phyloP scores from a whole-genome alignment of 208 protist species.

The Trichomonas gallinae region DNA sequence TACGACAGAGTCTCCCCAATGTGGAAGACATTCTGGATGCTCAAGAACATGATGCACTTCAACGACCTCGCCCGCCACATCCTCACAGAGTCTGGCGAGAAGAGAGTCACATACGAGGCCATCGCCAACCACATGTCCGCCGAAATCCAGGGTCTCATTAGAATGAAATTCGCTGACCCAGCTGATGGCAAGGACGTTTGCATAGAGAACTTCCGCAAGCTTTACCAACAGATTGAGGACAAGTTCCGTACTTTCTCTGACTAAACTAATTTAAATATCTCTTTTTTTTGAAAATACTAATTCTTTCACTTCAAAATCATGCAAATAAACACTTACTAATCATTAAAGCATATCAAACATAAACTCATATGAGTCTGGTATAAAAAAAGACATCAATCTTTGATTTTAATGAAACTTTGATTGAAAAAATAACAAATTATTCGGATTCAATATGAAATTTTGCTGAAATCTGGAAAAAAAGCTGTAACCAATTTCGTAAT shows the following conservation, averaged over 20 bases:
- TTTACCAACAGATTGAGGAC: background rate
- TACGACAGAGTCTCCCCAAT: background rate
- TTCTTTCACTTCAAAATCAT: too few relatives aligned
- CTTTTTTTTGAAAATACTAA: background rate
- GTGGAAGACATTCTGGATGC: slow-evolving; percentile 16
- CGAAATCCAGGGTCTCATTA: background rate
- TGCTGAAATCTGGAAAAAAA: too few relatives aligned
- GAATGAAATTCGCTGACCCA: background rate
- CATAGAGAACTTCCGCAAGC: background rate
- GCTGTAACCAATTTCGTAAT: too few relatives aligned
- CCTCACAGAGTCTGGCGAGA: background rate
- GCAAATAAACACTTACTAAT: too few relatives aligned
- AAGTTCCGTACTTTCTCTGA: background rate
- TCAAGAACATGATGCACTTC: slow-evolving; percentile 5
- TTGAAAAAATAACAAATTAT: too few relatives aligned
- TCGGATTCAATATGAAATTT: too few relatives aligned
- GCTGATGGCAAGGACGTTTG: background rate
- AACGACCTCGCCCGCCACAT: background rate
- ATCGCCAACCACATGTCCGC: background rate
- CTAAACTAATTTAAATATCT: background rate
- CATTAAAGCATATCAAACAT: too few relatives aligned
- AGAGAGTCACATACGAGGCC: background rate
- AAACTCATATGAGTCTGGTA: too few relatives aligned
- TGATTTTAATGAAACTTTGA: too few relatives aligned
- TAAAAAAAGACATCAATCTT: too few relatives aligned